Evolutionary conservation across 1,284 basidiomycete genomes (phyloP), one percentile per base, ranked within the genome.

Genomic region (Sporisorium exsertum): DNA sequence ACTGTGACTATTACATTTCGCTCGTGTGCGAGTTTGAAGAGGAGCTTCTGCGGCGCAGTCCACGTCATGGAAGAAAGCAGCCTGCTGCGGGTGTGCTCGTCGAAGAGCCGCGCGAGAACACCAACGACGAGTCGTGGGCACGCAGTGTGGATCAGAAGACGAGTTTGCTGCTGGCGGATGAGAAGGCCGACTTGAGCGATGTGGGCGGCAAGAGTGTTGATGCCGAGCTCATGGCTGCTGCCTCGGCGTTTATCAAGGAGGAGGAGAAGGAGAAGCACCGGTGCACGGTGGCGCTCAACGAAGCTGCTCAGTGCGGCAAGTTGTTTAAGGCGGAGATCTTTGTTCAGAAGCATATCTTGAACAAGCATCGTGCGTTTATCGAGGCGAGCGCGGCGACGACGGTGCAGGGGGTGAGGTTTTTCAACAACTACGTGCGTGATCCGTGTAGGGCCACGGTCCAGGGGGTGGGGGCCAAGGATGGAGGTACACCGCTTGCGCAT

Each of bases 1-100:
- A 83, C 54, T 79, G 73, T 58, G 81, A 83, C 68, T 84, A 84
- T 63, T 84, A 84, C 66, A 68, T 78, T n/a, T 72, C 73, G 52
- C 66, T 77, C 42, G 55, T 75, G 5, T 81, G 79, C 60, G 83
- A 84, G 53, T 84, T 80, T 52, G 69, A 77, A 18, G 82, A 84
- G 35, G 83, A 84, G 58, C 80, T 84, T 0, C 56, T 77, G 29
- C 79, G 83, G 12, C 64, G 79, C 4, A 72, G 72, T 27, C 71
- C 77, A 2, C 68, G 68, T 32, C 77, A 80, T 47, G 78, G 67
- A 26, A 64, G 80, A 12, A 79, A 73, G 43, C 72, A 70, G 58
- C 74, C 72, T n/a, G 35, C 67, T 12, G 16, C 58, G 3, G 72
- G 72, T 10, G 26, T 33, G 26, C 42, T 66, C 5, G 58, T 76